Evolutionary conservation across 305 asterid species (phyloP).

Genomic region (Plantago lanceolata): DNA sequence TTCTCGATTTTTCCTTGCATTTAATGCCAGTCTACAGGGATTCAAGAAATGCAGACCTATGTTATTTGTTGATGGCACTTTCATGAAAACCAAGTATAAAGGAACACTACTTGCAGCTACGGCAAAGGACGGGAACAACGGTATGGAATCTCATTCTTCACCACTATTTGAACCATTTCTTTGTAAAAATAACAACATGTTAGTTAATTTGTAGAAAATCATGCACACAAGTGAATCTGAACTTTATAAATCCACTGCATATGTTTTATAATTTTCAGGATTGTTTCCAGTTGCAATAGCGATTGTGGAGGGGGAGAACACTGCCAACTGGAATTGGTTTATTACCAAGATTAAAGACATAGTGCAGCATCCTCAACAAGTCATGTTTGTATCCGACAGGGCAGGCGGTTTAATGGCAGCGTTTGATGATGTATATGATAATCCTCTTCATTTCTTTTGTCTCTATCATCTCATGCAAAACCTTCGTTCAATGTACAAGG

Average conservation of each 20-base stretch:
- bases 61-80: background rate
- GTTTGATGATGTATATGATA: background rate
- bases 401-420: background rate
- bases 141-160: too few relatives aligned
- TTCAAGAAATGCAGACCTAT: background rate
- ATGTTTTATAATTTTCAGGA: background rate
- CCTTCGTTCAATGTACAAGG: background rate
- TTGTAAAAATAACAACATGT: too few relatives aligned
- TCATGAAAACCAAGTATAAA: background rate
- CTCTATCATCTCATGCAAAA: background rate
- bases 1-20: background rate
- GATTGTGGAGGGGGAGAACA: background rate
- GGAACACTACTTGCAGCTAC: background rate
- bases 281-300: background rate
- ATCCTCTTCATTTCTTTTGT: background rate
- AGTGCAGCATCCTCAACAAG: background rate
- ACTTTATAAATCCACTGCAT: too few relatives aligned
- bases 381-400: background rate
- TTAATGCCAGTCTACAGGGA: background rate
- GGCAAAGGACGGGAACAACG: background rate
- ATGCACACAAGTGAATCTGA: too few relatives aligned
- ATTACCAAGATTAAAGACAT: background rate
- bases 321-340: background rate
- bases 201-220: too few relatives aligned
- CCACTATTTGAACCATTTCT: too few relatives aligned